Evolutionary conservation across 106 monocot genomes (phyloP), one percentile per base, ranked within the genome.

Genomic region (Alisma plantagoaquatica): DNA sequence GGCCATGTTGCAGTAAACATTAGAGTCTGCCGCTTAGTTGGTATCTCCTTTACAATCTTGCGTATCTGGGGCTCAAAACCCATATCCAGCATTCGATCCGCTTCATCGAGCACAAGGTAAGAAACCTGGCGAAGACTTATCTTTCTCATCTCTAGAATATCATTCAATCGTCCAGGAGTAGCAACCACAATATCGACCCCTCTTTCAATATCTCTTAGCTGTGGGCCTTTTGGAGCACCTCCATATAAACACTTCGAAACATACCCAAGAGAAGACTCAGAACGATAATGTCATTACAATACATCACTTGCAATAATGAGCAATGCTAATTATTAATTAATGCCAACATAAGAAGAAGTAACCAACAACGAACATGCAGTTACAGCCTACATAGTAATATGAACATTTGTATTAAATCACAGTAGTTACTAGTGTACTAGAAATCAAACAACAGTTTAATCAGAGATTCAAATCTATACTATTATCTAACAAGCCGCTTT

Each of bases 1-100:
- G 90, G 90, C 90, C 90, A 91, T 48, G 90, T 91, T 46, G 90
- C 90, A 21, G 90, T 91, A 53, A 65, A 91, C 90, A 91, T 91
- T 26, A 91, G 84, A 45, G 90, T 91, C 48, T 91, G 90, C 18
- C 90, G 77, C 0, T 47, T 73, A 20, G 80, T 21, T 16, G 76
- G 90, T 59, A 91, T 59, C 41, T 80, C 68, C 29, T 74, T 77
- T 24, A 84, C 83, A 43, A 91, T 91, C 68, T 91, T 80, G 19
- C 90, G 63, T 46, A 91, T 84, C 49, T 91, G 90, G 25, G 90
- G 90, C 66, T 91, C 90, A 47, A 91, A 91, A 11, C 90, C 90
- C 90, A 91, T 91, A 32, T 91, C 84, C 31, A 90, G 69, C 89
- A 90, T 90, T 7, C 89, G 75, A 31, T 90, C 89, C 38, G 89